phyloP scores from a whole-genome alignment of 2,329 filamentous ascomycete genomes.

The Talaromyces sp. region DNA sequence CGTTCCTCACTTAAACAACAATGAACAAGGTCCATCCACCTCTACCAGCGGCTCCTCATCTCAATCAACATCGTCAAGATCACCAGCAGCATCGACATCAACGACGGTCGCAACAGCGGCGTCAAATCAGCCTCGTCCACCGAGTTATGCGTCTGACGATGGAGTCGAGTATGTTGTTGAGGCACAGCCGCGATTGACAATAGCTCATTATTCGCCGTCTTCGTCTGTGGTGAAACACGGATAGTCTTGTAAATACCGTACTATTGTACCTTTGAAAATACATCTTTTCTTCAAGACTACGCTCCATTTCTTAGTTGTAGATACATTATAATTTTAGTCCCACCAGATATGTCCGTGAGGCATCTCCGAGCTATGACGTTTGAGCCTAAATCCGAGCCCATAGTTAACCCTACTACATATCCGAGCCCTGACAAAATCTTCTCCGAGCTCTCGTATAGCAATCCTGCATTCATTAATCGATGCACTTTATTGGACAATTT shows the following conservation, averaged over 20 bases:
- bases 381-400: background rate
- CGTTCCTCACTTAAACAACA: constrained; percentile 20
- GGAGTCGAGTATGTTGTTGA: constrained; percentile 70
- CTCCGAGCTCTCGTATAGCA: background rate
- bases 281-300: background rate
- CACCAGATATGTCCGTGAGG: background rate
- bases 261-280: background rate
- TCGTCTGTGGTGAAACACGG: background rate
- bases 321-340: background rate
- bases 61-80: background rate
- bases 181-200: constrained; percentile 59
- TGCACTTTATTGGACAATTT: background rate
- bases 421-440: background rate
- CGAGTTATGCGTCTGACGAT: constrained; percentile 73
- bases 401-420: background rate
- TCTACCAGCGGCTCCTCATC: background rate
- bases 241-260: background rate
- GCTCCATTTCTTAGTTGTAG: background rate
- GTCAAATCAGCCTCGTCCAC: constrained; percentile 52
- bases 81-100: constrained; percentile 26
- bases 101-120: constrained; percentile 21
- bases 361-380: background rate
- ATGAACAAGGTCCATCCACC: background rate
- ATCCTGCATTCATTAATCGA: background rate
- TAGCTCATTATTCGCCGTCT: constrained; percentile 9